Conservation (phyloP, 2,329 filamentous ascomycete genomes). For the Tolypocladium album region DNA sequence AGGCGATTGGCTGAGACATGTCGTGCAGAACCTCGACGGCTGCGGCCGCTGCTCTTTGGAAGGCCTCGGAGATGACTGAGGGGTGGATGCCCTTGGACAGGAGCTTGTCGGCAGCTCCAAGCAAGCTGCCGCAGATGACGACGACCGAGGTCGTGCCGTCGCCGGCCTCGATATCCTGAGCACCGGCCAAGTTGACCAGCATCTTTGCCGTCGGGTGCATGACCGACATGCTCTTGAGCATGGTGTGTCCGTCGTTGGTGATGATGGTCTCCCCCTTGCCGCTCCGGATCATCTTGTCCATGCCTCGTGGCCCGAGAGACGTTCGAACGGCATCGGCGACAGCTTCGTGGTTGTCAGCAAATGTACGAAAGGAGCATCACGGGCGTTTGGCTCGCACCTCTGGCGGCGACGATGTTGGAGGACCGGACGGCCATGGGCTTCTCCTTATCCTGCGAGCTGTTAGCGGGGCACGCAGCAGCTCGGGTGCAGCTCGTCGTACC, state of each 20-base stretch:
- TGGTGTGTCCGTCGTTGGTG: conserved; percentile 98
- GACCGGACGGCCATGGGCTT: conserved; percentile 96
- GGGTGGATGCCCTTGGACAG: conserved; percentile 92
- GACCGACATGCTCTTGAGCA: conserved; percentile 97
- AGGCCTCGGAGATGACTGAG: conserved; percentile 93
- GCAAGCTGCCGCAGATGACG: conserved; percentile 89
- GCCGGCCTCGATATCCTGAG: conserved; percentile 96
- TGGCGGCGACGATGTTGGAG: conserved; percentile 91
- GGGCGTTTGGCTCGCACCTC: conserved; percentile 51
- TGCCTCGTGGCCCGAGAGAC: conserved; percentile 88
- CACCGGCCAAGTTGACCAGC: conserved; percentile 93
- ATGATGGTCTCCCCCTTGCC: conserved; percentile 97
- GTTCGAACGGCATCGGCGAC: conserved; percentile 97
- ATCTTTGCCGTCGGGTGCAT: conserved; percentile 99
- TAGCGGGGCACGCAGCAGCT: conserved; percentile 27
- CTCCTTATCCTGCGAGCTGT: conserved; percentile 63
- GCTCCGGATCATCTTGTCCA: conserved; percentile 99
- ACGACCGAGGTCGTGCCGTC: conserved; percentile 98
- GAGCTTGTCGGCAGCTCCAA: conserved; percentile 86
- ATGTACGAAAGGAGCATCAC: not conserved
- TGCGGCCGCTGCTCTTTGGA: conserved; percentile 85
- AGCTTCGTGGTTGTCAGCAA: conserved; percentile 38
- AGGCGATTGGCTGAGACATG: conserved; percentile 89
- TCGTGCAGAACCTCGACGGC: conserved; percentile 84
- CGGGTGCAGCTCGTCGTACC: conserved; percentile 28